Evolutionary conservation across 2,329 filamentous ascomycete species (phyloP).

Genomic region (Corinectria fuckeliana): DNA sequence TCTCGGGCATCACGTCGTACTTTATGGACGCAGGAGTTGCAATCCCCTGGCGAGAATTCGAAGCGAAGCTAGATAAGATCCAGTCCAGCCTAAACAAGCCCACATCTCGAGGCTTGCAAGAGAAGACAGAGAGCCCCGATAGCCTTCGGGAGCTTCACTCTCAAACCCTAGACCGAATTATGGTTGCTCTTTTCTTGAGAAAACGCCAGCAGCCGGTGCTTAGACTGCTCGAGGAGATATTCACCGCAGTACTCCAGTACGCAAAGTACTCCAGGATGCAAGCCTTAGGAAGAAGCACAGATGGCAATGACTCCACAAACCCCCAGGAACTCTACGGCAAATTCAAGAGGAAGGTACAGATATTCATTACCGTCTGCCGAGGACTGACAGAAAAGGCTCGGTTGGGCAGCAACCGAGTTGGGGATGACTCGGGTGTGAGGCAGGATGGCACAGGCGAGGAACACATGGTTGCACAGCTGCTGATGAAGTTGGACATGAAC

Average conservation of each 20-base stretch:
- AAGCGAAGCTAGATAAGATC: constrained; percentile 67
- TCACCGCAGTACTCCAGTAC: constrained; percentile 74
- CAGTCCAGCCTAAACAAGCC: constrained; percentile 61
- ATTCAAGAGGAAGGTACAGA: constrained; percentile 74
- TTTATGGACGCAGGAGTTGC: constrained; percentile 81
- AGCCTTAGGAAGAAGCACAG: constrained; percentile 41
- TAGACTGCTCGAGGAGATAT: constrained; percentile 77
- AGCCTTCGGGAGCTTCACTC: constrained; percentile 74
- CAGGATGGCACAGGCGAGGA: constrained; percentile 50
- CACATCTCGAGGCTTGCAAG: constrained; percentile 44
- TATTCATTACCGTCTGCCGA: constrained; percentile 77
- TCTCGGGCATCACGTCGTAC: constrained; percentile 75
- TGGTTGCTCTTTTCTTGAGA: constrained; percentile 74
- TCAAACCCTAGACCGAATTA: constrained; percentile 74
- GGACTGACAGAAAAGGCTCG: constrained; percentile 69
- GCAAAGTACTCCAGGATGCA: constrained; percentile 57
- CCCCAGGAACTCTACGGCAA: constrained; percentile 61
- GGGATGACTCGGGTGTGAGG: constrained; percentile 43
- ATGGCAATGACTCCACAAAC: constrained; percentile 23
- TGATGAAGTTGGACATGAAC: constrained; percentile 74
- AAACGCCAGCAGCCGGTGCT: constrained; percentile 78
- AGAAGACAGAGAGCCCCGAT: constrained; percentile 61
- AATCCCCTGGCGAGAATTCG: constrained; percentile 75
- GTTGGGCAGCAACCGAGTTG: constrained; percentile 40
- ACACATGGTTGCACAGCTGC: constrained; percentile 71